Conservation (phyloP, 2,329 filamentous ascomycete species). For the Aspergillus sclerotialis region DNA sequence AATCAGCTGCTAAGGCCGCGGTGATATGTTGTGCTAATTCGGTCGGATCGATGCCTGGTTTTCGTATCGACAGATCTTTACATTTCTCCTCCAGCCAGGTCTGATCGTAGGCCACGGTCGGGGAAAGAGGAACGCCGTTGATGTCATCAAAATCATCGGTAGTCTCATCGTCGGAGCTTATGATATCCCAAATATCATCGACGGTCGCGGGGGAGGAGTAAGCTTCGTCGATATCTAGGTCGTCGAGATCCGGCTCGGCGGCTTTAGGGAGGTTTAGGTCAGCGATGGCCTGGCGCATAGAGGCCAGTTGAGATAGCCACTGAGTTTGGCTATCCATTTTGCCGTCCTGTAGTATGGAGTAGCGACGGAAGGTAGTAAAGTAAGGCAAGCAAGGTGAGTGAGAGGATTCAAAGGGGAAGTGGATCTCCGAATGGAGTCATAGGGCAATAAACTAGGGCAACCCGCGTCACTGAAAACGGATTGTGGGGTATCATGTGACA, state of each 20-base stretch:
- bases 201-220: constrained; percentile 53
- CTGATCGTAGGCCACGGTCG: constrained; percentile 43
- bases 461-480: not conserved
- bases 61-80: constrained; percentile 54
- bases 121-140: constrained; percentile 31
- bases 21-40: constrained; percentile 73
- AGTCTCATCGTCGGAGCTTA: constrained; percentile 64
- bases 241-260: constrained; percentile 44
- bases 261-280: constrained; percentile 56
- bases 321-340: constrained; percentile 39
- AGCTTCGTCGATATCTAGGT: constrained; percentile 57
- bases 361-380: not conserved
- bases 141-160: constrained; percentile 58
- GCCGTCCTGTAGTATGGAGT: not conserved
- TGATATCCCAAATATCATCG: constrained; percentile 89
- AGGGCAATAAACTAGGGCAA: not conserved
- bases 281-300: constrained; percentile 80
- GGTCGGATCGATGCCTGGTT: constrained; percentile 59
- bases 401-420: not conserved
- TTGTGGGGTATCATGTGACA: too few relatives aligned
- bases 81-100: constrained; percentile 70
- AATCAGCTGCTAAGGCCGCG: constrained; percentile 64
- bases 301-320: constrained; percentile 79
- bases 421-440: too few relatives aligned
- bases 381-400: not conserved